phyloP scores from a whole-genome alignment of 2,329 filamentous ascomycete species.

The Cladobotryum protrusum region DNA sequence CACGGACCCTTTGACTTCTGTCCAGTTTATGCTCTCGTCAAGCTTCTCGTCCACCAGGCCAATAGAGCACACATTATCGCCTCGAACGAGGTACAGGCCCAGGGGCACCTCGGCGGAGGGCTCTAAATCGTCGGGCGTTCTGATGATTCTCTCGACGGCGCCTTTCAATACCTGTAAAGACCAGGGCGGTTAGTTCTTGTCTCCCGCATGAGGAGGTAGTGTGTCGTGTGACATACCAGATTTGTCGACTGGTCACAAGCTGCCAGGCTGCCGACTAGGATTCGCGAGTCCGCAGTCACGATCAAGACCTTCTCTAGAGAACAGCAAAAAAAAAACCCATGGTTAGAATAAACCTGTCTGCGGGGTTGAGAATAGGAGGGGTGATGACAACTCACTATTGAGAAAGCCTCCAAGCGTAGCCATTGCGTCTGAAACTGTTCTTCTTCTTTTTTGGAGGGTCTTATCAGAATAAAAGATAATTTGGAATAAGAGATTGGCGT shows the following conservation, averaged over 20 bases:
- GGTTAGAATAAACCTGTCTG: constrained; percentile 3
- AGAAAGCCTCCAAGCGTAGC: constrained; percentile 40
- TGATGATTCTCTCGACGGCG: constrained; percentile 85
- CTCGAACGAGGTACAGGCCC: constrained; percentile 85
- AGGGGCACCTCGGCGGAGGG: constrained; percentile 74
- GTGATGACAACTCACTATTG: constrained; percentile 30
- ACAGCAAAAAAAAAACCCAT: neutral
- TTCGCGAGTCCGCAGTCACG: constrained; percentile 87
- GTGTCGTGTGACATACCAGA: constrained; percentile 44
- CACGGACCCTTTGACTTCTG: constrained; percentile 75
- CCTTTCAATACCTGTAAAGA: constrained; percentile 62
- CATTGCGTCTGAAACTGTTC: constrained; percentile 24
- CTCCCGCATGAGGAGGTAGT: neutral
- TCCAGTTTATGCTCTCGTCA: constrained; percentile 89
- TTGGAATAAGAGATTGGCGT: too few species aligned
- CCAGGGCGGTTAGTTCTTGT: constrained; percentile 14
- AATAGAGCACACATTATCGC: constrained; percentile 88
- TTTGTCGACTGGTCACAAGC: constrained; percentile 91
- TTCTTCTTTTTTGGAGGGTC: too few species aligned
- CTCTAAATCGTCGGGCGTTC: constrained; percentile 75
- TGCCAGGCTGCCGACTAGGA: constrained; percentile 72
- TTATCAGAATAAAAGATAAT: too few species aligned
- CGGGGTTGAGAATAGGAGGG: constrained; percentile 3
- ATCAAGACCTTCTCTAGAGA: constrained; percentile 78
- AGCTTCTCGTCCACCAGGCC: constrained; percentile 85